Conservation (phyloP, 306 rosid genomes). For the Neltuma alba region DNA sequence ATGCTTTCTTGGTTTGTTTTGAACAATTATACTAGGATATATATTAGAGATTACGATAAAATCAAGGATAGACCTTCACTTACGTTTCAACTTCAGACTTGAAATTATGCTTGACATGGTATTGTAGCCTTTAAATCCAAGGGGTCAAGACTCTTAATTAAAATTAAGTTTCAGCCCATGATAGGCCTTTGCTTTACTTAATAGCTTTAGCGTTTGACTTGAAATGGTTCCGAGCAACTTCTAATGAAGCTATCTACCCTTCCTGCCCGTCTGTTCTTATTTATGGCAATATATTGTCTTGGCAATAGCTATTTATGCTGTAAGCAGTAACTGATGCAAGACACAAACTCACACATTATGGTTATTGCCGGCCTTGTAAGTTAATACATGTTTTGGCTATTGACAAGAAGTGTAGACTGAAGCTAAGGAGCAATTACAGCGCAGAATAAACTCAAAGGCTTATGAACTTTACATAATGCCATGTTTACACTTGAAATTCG, state of each 20-base stretch:
- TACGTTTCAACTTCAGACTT: not conserved
- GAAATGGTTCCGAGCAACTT: not conserved
- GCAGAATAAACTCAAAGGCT: not conserved
- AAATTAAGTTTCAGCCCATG: not conserved
- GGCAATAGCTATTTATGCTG: constrained; percentile 3
- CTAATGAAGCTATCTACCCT: constrained; percentile 16
- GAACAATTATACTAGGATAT: constrained; percentile 15
- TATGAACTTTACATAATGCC: not conserved
- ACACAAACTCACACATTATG: constrained; percentile 21
- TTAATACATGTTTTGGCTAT: not conserved
- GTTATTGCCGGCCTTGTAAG: not conserved
- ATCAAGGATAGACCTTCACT: not conserved
- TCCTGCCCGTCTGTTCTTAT: constrained; percentile 8
- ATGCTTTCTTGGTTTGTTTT: constrained; percentile 9
- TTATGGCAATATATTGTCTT: not conserved
- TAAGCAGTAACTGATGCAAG: constrained; percentile 14
- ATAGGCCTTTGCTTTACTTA: not conserved
- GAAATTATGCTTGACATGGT: not conserved
- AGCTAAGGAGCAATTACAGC: not conserved
- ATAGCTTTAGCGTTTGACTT: not conserved
- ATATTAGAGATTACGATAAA: not conserved
- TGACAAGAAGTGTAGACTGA: not conserved
- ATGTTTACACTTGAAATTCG: not conserved
- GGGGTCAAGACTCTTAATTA: not conserved
- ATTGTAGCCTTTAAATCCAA: not conserved